Evolutionary conservation across 768 basidiomycete genomes (phyloP).

Genomic region (Hypholoma sublateritium): DNA sequence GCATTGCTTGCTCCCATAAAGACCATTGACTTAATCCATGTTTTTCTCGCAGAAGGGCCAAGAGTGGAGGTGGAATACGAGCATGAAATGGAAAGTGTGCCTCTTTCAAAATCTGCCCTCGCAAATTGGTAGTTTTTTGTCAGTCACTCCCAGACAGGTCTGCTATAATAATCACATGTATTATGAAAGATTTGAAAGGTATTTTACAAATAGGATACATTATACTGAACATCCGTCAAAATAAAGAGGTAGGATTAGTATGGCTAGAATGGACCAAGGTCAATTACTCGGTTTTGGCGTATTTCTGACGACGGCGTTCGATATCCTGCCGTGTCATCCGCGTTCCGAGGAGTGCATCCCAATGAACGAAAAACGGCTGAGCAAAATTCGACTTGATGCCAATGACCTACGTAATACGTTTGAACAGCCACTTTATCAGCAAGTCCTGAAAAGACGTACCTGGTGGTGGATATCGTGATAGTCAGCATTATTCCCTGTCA

Average conservation of each 20-base stretch:
- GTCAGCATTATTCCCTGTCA: conserved; percentile 89
- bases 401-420: conserved; percentile 41
- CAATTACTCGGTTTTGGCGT: conserved; percentile 21
- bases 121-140: conserved; percentile 48
- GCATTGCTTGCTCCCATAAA: conserved; percentile 21
- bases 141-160: not conserved
- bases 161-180: not conserved
- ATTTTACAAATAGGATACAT: conserved; percentile 9
- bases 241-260: not conserved
- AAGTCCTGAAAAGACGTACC: conserved; percentile 37
- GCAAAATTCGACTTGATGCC: conserved; percentile 96
- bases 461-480: conserved; percentile 99
- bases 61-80: conserved; percentile 97
- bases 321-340: conserved; percentile 75
- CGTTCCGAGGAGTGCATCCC: conserved; percentile 86
- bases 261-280: not conserved
- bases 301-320: conserved; percentile 43
- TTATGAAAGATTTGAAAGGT: not conserved
- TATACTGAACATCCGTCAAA: conserved; percentile 1
- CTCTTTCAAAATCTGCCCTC: conserved; percentile 49
- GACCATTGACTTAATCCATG: conserved; percentile 1
- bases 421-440: not conserved
- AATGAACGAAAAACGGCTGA: conserved; percentile 95
- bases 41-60: conserved; percentile 54
- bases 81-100: conserved; percentile 77